phyloP scores from a whole-genome alignment of 1,284 basidiomycete species.

The Irpex rosettiformis region DNA sequence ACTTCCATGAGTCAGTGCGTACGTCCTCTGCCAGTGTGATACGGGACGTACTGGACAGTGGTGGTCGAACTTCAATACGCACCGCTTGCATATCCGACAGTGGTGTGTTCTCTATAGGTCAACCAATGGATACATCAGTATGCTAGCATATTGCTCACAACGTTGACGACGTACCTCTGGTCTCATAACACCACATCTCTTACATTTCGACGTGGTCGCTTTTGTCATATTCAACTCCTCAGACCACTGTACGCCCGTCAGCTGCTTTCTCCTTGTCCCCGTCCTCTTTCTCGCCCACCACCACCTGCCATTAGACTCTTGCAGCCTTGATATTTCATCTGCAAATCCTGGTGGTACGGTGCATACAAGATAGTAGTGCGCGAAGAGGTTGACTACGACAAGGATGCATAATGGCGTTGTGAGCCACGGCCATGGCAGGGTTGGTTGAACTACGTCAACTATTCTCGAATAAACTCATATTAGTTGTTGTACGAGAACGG shows the following conservation, averaged over 20 bases:
- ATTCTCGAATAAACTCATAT: conserved; percentile 4
- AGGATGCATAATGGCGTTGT: conserved; percentile 67
- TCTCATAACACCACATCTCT: conserved; percentile 66
- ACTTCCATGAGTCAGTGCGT: conserved; percentile 30
- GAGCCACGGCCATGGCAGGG: conserved; percentile 48
- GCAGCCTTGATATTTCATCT: conserved; percentile 41
- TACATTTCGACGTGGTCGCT: conserved; percentile 58
- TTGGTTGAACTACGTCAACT: conserved; percentile 76
- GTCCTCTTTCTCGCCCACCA: conserved; percentile 51
- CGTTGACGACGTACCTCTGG: conserved; percentile 67
- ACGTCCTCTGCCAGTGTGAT: not conserved
- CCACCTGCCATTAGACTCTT: conserved; percentile 34
- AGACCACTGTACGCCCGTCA: conserved; percentile 39
- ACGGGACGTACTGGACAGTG: conserved; percentile 77
- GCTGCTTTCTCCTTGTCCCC: conserved; percentile 18
- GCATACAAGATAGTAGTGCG: conserved; percentile 84
- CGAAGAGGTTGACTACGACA: conserved; percentile 74
- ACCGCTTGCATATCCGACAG: conserved; percentile 90
- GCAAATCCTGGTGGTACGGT: conserved; percentile 75
- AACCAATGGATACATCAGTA: not conserved
- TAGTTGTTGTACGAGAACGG: not conserved
- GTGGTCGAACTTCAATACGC: conserved; percentile 93
- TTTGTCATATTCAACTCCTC: conserved; percentile 42
- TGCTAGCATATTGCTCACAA: not conserved
- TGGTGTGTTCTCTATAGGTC: conserved; percentile 85